These are phyloP conservation scores for Salix arbutifolia DNA, from an alignment of 345 rosid species.

Conservation along the genomic window DNA sequence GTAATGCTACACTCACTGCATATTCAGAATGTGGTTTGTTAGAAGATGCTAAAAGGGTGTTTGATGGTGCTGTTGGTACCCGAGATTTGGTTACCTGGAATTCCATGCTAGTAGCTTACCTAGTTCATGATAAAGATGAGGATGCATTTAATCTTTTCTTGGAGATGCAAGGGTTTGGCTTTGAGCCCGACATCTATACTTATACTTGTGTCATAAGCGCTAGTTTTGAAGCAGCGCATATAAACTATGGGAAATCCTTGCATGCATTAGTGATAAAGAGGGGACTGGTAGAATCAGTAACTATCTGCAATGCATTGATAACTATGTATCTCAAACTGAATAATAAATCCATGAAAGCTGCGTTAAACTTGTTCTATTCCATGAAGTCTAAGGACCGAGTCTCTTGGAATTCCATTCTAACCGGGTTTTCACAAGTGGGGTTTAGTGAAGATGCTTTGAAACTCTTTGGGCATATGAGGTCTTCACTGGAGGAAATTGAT, in stretches of 20 bases:
- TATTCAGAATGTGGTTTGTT: conserved; percentile 63
- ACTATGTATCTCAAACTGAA: conserved; percentile 56
- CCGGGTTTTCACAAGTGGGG: conserved; percentile 59
- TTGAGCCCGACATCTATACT: conserved; percentile 57
- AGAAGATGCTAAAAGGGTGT: conserved; percentile 48
- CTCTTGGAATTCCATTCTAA: conserved; percentile 71
- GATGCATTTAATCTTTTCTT: conserved; percentile 44
- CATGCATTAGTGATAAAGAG: conserved; percentile 60
- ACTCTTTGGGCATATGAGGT: conserved; percentile 47
- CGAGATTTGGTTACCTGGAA: conserved; percentile 72
- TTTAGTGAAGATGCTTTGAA: conserved; percentile 52
- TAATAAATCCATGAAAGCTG: conserved; percentile 45
- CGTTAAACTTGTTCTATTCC: conserved; percentile 43
- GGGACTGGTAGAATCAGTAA: conserved; percentile 51
- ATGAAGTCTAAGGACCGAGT: conserved; percentile 59
- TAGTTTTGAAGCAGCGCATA: conserved; percentile 39
- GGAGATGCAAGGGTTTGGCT: conserved; percentile 43
- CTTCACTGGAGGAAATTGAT: conserved; percentile 44
- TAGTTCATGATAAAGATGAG: conserved; percentile 46
- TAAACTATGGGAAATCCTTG: conserved; percentile 44
- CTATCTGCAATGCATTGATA: conserved; percentile 56
- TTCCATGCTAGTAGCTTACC: conserved; percentile 61
- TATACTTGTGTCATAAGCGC: conserved; percentile 62
- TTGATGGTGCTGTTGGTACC: conserved; percentile 36
- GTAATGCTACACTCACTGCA: conserved; percentile 57